Base-by-base conservation (phyloP, 371 early-diverging fungal species). In the Mucor circinelloides region DNA sequence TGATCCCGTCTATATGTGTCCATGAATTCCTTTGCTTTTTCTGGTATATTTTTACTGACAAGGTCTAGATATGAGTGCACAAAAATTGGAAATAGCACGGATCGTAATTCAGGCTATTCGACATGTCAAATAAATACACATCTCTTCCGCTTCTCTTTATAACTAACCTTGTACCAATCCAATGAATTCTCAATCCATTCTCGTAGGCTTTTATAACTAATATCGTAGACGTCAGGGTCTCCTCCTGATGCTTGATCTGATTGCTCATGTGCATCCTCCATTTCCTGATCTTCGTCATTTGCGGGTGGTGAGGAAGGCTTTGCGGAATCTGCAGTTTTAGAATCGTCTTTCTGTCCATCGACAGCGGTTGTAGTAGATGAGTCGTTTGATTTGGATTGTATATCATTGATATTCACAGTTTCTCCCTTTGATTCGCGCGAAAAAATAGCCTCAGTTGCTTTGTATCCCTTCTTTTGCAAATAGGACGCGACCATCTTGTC, bases 101-200 rank as follows among this genome's bases (percentile, higher is more conserved):
- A 81, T 50, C 89, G 85, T 31, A 99, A 86, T 80, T 99, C 99
- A 56, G 90, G 81, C 93, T 95, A 61, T 8, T 48, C 5, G 6
- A 38, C 2, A 38, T 19, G 23, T 44, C 19, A 25, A 58, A 21
- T 31, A 25, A 42, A 32, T 13, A 12, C n/a, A n/a, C 13, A 10
- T 2, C 9, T 30, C 12, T 15, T 13, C 9, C n/a, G n/a, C n/a
- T 30, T 6, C 23, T 21, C 23, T 58, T 6, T 32, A 36, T 15
- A 60, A 1, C 13, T 55, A 71, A 91, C 92, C 87, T 89, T 92
- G 86, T 94, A 97, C 70, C 87, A 83, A 70, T 98, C 99, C 52
- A 99, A 83, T 15, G 97, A 97, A 71, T 93, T 94, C 66, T 99
- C 97, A 50, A 99, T 91, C 98, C 97, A 98, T 59, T 85, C 82